Base-by-base conservation (phyloP, 768 basidiomycete genomes). In the Leccinum incarnatum region DNA sequence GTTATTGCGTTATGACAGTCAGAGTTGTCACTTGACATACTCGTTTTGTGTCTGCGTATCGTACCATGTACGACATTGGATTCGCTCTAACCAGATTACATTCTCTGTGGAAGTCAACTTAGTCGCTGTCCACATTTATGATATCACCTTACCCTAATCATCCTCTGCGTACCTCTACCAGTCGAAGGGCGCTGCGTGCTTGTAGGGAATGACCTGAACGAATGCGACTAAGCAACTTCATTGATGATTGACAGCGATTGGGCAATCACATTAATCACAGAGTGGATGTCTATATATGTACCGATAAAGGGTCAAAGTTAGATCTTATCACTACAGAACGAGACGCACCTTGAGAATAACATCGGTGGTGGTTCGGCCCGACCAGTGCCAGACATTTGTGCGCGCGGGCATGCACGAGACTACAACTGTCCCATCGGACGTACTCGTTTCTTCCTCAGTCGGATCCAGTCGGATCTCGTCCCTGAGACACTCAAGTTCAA, bases 381-480 rank as follows among this genome's bases (percentile, higher is more conserved):
- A 83, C 71, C 27, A 29, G 27, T 95, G 87, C 88, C 91, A 93
- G n/a, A 95, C 59, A 69, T 83, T 92, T 32, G 83, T 85, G 34
- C 98, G 78, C 2, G 95, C 95, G 58, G 97, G 96, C 79, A 99
- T 86, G 58, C 87, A 89, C 1, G 94, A 85, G 17, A 95, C 68
- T 1, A 89, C 81, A 19, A 98, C 61, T n/a, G 81, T 84, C 0
- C 89, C 89, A 11, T 77, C 76, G 4, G 30, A 90, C 32, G 82
- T 61, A 27, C 68, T 71, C 1, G 80, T 78, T 69, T 98, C 95
- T 45, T 81, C 79, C 54, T 85, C 81, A 0, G 82, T 87, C 2
- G 96, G 94, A 74, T 98, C 95, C 30, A 96, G 73, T 82, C 90
- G 87, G 27, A 85, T 77, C 54, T 87, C 80, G 45, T 78, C 65